Base-by-base conservation (phyloP, 2,329 filamentous ascomycete genomes). In the Hortaea werneckii region DNA sequence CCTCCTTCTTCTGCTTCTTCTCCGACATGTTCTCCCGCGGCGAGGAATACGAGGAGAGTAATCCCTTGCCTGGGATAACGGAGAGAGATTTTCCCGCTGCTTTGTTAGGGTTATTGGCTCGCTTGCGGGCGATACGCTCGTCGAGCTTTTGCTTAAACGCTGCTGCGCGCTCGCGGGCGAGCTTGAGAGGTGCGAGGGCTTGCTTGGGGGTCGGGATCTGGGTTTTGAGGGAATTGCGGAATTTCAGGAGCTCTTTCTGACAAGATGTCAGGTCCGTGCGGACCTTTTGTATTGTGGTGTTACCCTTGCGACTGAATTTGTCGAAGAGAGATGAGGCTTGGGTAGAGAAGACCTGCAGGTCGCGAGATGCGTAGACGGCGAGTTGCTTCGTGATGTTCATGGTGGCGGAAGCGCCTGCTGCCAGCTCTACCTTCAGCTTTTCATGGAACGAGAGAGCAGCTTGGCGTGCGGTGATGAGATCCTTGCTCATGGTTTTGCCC, bases 341-440 rank as follows among this genome's bases (percentile, higher is more conserved):
- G 40, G 51, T 57, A 38, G 50, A 50, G 32, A 57, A 46, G 13
- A 51, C 38, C 34, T 58, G 56, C 29, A 59, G 45, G 26, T 59
- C 57, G 11, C 50, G 52, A 20, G 51, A 46, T 41, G 57, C 43
- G 35, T 58, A 52, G 6, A 53, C 43, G 4, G 54, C 58, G 6
- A 60, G 46, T 45, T 57, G 48, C 10, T 52, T 46, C 7, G 58
- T 60, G 32, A 58, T 52, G 34, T 62, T 59, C 38, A 50, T 53
- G 13, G 58, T 59, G 5, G 58, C 58, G 41, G 48, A 53, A 11
- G 53, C 45, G 12, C 57, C 49, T 7, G 57, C 58, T 32, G 40
- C 48, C n/a, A 60, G 29, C 45, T 57, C 56, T 26, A 45, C 41
- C 4, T 52, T 48, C 7, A 61, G 30, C 41, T 50, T 53, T 10